Base-by-base conservation (phyloP, 495 filamentous ascomycete genomes). In the Penicillium daleae region DNA sequence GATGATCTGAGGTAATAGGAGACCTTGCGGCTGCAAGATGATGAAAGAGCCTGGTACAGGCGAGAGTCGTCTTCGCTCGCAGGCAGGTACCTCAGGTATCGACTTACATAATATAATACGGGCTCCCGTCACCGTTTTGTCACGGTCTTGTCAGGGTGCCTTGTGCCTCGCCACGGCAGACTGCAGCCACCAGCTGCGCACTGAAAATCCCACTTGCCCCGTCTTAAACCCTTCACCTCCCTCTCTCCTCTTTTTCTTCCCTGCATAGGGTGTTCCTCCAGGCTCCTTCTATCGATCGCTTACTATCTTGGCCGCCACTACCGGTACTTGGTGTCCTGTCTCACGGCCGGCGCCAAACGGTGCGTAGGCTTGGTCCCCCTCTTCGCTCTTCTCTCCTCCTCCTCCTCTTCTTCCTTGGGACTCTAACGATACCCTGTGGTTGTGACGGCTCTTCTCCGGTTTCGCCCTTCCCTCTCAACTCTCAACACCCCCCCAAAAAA, bases 291-390 rank as follows among this genome's bases (percentile, higher is more conserved):
- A 74, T 78, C 71, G 76, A 78, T 73, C 75, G 76, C 68, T 71
- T 75, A 73, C 61, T 76, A 64, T 77, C 72, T 78, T 82, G 78
- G 80, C 78, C 80, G 78, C 80, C 80, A 81, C 78, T 80, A 78
- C 78, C 80, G 78, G 76, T 80, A 74, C 74, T 80, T 80, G 80
- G 79, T 82, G 80, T 81, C 80, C 80, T 81, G 78, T 82, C 78
- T 82, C 73, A 79, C 78, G 79, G 74, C 79, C 78, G 79, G 79
- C 79, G 79, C 79, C 79, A 82, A 80, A 81, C 78, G 79, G 79
- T 82, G 79, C 79, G 76, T 82, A 80, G 79, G 78, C 77, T 81
- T 78, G 76, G 76, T 78, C 77, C 78, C 78, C 75, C 71, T 56
- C 70, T 62, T 58, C 57, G 64, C 56, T 65, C 60, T 60, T 69